A percentile compares a stretch with the other conserved stretches of the same genome.
Conservation (phyloP, 2,329 filamentous ascomycete genomes). For the Pestalotiopsis sp. region DNA sequence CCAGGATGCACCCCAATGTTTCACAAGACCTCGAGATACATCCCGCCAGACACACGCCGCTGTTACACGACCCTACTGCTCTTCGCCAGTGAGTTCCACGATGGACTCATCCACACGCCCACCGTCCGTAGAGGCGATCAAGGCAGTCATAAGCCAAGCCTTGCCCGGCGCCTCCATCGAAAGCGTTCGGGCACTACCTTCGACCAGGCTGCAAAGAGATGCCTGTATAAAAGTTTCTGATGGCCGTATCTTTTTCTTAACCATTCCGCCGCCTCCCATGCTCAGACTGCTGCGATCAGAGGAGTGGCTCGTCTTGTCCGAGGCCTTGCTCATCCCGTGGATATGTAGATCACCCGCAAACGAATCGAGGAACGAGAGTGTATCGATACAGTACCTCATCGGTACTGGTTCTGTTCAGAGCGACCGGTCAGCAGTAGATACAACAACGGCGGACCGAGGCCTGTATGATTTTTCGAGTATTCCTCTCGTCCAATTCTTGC, state of each 20-base stretch:
- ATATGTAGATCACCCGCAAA: constrained; percentile 27
- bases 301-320: constrained; percentile 41
- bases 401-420: not conserved
- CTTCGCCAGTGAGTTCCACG: constrained; percentile 32
- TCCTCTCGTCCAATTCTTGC: constrained; percentile 35
- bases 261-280: constrained; percentile 41
- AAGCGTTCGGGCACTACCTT: constrained; percentile 25
- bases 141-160: constrained; percentile 34
- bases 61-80: constrained; percentile 24
- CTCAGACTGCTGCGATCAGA: constrained; percentile 48
- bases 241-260: constrained; percentile 39
- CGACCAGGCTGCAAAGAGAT: constrained; percentile 38
- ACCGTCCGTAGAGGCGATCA: constrained; percentile 31
- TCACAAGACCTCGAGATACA: constrained; percentile 28
- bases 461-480: not conserved
- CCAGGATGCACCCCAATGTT: constrained; percentile 24
- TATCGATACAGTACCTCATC: constrained; percentile 6
- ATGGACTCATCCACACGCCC: constrained; percentile 28
- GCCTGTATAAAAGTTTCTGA: constrained; percentile 45
- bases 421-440: not conserved
- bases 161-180: constrained; percentile 33
- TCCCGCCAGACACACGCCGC: constrained; percentile 22
- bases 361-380: constrained; percentile 2
- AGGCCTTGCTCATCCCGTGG: constrained; percentile 47
- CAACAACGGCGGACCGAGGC: not conserved